Percentiles rank a stretch among this genome's conserved stretches.
Evolutionary conservation across 192 early-diverging fungal species (phyloP).

Genomic region (Ambispora gerdemannii): DNA sequence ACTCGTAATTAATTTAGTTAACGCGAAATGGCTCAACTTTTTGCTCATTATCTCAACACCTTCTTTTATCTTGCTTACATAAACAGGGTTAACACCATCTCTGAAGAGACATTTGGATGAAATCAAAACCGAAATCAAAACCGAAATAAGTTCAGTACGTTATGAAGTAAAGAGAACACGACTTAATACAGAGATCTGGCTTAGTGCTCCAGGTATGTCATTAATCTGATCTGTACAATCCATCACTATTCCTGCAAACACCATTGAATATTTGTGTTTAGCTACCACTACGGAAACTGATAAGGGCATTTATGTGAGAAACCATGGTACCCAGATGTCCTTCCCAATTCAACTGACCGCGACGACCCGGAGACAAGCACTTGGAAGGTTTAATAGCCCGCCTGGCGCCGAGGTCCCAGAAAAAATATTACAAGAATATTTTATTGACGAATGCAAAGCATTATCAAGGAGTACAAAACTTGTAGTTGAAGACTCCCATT

Average conservation of each 20-base stretch:
- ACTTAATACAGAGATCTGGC: not conserved
- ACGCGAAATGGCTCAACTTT: too few relatives aligned
- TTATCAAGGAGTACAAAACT: not conserved
- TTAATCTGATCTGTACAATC: not conserved
- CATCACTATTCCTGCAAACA: not conserved
- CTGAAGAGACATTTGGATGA: too few relatives aligned
- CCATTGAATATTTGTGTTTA: constrained; percentile 3
- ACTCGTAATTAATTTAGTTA: too few relatives aligned
- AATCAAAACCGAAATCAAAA: too few relatives aligned
- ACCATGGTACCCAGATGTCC: not conserved
- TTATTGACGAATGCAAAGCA: constrained; percentile 1
- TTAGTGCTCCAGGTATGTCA: not conserved
- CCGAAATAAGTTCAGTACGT: too few relatives aligned
- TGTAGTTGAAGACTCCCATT: not conserved
- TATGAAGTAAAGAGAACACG: not conserved
- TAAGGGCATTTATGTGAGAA: not conserved
- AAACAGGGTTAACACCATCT: too few relatives aligned
- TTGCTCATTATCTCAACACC: too few relatives aligned
- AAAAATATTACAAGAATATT: constrained; percentile 14
- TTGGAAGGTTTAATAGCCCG: not conserved
- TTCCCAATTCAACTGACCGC: not conserved
- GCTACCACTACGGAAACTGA: not conserved
- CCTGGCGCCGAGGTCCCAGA: not conserved
- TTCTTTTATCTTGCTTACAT: too few relatives aligned
- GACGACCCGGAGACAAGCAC: not conserved